Percentiles rank a stretch among this genome's conserved stretches.
Evolutionary conservation across 2,329 filamentous ascomycete genomes (phyloP).

Genomic region (Fusarium tuaranense): DNA sequence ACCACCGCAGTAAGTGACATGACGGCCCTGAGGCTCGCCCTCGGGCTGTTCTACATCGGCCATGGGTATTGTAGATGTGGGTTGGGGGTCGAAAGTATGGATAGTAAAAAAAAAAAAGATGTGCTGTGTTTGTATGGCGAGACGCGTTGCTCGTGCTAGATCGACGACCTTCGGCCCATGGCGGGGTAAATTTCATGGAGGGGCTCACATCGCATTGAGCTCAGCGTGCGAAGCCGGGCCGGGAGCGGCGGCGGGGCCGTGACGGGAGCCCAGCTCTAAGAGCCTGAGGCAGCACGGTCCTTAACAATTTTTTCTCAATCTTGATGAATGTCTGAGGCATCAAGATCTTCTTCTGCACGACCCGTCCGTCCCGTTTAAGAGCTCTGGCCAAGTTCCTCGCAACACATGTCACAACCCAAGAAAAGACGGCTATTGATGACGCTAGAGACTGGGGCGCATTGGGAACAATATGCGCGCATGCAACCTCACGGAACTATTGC

Average conservation of each 20-base stretch:
- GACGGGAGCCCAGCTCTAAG: neutral
- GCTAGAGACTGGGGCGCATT: conserved; percentile 12
- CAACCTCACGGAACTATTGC: conserved; percentile 11
- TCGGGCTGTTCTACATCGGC: conserved; percentile 65
- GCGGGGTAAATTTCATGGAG: conserved; percentile 52
- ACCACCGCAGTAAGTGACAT: conserved; percentile 70
- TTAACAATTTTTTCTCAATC: conserved; percentile 11
- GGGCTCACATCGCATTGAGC: conserved; percentile 36
- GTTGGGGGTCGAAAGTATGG: conserved; percentile 34
- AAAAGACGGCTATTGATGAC: conserved; percentile 10
- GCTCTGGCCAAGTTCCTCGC: neutral
- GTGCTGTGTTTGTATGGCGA: conserved; percentile 36
- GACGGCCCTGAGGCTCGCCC: conserved; percentile 62
- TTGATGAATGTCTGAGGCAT: conserved; percentile 15
- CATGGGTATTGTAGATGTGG: conserved; percentile 52
- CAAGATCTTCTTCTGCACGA: neutral
- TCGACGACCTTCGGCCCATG: conserved; percentile 38
- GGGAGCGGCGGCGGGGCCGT: conserved; percentile 15
- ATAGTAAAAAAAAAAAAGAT: conserved; percentile 23
- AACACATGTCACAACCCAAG: conserved; percentile 2
- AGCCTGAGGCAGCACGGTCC: conserved; percentile 33
- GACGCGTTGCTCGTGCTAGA: conserved; percentile 44
- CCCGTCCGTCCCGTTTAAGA: neutral
- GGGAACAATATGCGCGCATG: conserved; percentile 20
- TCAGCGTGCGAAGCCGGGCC: conserved; percentile 5